Percentiles rank a stretch among this genome's conserved stretches.
phyloP scores from a whole-genome alignment of 148 eudicot species.

The Arbutus unedo region DNA sequence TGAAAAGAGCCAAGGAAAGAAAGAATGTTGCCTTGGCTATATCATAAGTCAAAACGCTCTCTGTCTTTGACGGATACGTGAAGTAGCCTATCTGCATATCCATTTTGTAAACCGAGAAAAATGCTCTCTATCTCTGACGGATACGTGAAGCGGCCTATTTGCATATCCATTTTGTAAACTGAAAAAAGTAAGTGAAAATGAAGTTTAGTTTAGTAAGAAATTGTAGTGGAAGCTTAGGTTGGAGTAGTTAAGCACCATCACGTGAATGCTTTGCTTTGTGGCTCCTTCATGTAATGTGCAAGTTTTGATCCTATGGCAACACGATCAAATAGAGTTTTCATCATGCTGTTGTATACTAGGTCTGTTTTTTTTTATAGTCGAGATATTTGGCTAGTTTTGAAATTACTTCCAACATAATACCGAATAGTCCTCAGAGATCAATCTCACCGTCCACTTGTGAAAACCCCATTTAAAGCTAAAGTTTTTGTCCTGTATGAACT shows the following conservation, averaged over 20 bases:
- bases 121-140: no score
- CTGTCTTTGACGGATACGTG: no score
- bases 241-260: background rate
- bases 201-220: background rate
- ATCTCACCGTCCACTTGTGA: no score
- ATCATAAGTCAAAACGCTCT: background rate
- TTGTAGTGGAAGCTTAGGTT: background rate
- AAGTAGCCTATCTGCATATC: no score
- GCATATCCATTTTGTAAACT: no score
- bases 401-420: no score
- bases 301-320: background rate
- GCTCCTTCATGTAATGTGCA: slow-evolving; percentile 2
- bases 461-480: no score
- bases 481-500: background rate
- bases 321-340: background rate
- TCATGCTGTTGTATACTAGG: background rate
- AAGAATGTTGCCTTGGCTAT: slow-evolving; percentile 7
- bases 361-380: no score
- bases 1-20: slow-evolving; percentile 19
- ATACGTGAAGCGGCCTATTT: no score
- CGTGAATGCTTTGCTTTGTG: background rate
- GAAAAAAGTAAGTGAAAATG: background rate
- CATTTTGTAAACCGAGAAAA: background rate
- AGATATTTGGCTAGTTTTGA: no score
- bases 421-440: no score